Evolutionary conservation across 257 asterid species (phyloP).

Genomic region (Nicotiana tomentosiformis): DNA sequence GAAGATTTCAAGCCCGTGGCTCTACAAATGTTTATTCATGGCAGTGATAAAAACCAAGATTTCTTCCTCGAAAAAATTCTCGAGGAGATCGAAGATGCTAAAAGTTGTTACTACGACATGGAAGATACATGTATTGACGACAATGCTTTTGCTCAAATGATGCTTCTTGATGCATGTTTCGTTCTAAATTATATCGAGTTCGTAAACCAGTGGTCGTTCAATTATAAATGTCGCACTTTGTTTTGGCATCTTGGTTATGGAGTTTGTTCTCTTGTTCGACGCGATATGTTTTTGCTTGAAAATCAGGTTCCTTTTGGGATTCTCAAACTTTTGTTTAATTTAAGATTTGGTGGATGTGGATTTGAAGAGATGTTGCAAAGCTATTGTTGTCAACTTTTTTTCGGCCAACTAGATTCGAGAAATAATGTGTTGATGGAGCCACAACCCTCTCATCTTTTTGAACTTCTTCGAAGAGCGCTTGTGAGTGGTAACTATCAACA

Average conservation of each 20-base stretch:
- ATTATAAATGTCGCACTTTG: too few species aligned
- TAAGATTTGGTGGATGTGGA: not conserved
- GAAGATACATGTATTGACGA: constrained; percentile 1
- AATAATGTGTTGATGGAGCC: too few species aligned
- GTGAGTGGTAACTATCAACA: too few species aligned
- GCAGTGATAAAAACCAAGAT: not conserved
- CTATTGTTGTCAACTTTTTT: not conserved
- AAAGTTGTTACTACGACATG: constrained; percentile 6
- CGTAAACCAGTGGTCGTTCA: too few species aligned
- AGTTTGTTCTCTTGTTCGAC: not conserved
- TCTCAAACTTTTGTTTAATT: not conserved
- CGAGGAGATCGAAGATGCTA: not conserved
- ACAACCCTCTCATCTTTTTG: too few species aligned
- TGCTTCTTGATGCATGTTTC: constrained; percentile 14
- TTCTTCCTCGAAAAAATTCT: constrained; percentile 4
- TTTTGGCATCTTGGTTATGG: too few species aligned
- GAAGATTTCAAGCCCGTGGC: constrained; percentile 15
- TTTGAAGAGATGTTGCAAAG: too few species aligned
- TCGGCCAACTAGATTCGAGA: not conserved
- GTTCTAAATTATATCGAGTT: not conserved
- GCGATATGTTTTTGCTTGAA: not conserved
- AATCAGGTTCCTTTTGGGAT: not conserved
- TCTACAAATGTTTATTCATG: not conserved
- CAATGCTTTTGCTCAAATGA: constrained; percentile 11
- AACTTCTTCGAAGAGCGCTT: too few species aligned